Evolutionary conservation across 768 basidiomycete species (phyloP), one percentile per base, ranked within the genome.

Genomic region (Xerocomellus amylosporus): DNA sequence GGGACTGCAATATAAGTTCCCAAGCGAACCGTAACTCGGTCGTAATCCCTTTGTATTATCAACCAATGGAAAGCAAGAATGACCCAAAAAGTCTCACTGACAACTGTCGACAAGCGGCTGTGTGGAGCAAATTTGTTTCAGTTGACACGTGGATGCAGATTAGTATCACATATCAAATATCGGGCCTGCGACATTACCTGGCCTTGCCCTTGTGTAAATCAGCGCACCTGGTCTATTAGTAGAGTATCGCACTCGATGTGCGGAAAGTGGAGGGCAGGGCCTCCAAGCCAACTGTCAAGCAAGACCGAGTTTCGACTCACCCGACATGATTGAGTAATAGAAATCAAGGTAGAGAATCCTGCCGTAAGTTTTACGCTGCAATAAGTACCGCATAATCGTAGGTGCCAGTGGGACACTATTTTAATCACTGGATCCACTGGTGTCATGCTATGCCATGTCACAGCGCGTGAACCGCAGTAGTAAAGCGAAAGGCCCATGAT

Each of bases 121-220:
- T 48, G 66, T 68, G 65, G 65, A 67, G 65, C 30, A 50, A 41
- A 54, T 39, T 22, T 67, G 60, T 62, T 64, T 64, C 62, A 55
- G 42, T 30, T 36, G 42, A 54, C 58, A 54, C 36, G 46, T 54
- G 58, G 52, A 44, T 30, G 39, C 22, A 20, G 24, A 34, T 19
- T 30, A 6, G 6, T 47, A 26, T 34, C 40, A 14, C 15, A 42
- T 8, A 12, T 20, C 22, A 39, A 39, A 52, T 40, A 44, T 20
- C 33, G 15, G 28, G 14, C 40, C n/a, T 33, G n/a, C n/a, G 38
- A 33, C n/a, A n/a, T n/a, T 20, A 37, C 26, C 30, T 4, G 34
- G 37, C 13, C 17, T 14, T 37, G 36, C 9, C 33, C 51, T 50
- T 42, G 41, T 30, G 38, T 5, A 39, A 37, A 36, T 26, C 42